Percentiles rank a stretch among this genome's conserved stretches.
Evolutionary conservation across 108 stramenopile genomes (phyloP).

Genomic region (Aureococcus anophagefferens): DNA sequence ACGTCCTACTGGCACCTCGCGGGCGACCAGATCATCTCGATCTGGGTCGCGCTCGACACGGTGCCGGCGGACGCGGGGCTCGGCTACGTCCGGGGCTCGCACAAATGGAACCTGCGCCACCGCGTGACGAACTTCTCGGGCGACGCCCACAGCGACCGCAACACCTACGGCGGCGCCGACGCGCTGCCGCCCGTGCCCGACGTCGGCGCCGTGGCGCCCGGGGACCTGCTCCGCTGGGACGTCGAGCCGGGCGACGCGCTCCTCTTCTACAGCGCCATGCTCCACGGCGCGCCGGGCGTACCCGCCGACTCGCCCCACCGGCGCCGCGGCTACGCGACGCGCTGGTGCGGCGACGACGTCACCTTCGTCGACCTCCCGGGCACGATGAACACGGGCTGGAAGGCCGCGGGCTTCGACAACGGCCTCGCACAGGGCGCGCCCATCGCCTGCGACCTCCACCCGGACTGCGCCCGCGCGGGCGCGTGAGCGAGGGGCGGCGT

Average conservation of each 20-base stretch:
- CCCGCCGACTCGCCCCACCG: neutral
- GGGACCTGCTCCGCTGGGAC: neutral
- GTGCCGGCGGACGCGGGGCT: neutral
- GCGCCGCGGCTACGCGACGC: slow-evolving; percentile 1
- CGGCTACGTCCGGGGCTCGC: neutral
- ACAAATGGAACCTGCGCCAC: neutral
- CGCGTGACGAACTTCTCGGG: neutral
- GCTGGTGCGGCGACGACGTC: slow-evolving; percentile 3
- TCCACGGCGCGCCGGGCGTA: neutral
- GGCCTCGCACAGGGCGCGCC: neutral
- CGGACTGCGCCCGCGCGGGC: neutral
- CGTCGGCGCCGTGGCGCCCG: neutral
- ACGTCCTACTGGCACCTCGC: neutral
- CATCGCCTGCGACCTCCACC: neutral
- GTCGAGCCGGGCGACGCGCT: neutral
- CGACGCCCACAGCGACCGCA: neutral
- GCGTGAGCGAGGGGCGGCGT: too few species aligned
- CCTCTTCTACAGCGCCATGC: neutral
- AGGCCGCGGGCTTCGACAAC: neutral
- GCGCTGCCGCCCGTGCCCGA: neutral
- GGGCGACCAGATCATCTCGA: neutral
- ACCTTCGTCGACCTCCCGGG: neutral
- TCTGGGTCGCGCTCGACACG: neutral
- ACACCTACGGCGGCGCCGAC: neutral
- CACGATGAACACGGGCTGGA: slow-evolving; percentile 1